Base-by-base conservation (phyloP, 2,329 filamentous ascomycete genomes). In the Penicillium sp. region DNA sequence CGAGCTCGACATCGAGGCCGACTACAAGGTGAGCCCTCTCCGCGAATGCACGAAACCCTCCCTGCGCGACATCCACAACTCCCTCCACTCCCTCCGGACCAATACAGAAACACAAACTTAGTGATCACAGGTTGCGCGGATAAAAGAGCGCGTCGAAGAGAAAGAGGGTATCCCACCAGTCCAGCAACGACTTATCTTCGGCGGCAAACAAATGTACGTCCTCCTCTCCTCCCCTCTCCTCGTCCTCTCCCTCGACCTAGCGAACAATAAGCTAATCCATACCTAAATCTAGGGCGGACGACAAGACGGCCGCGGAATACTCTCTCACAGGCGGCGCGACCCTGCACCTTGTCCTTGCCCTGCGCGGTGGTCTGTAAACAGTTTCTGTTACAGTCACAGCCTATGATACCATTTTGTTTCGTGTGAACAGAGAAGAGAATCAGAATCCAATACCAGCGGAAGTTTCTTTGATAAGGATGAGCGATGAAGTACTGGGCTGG, bases 131-230 rank as follows among this genome's bases (percentile, higher is more conserved):
- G 90, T 97, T 64, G 87, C 89, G 33, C 87, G 92, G 73, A 97
- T 99, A 82, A 99, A 99, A 82, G 94, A 97, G 78, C 92, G 93
- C 68, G 94, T 99, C 49, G 94, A 99, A 76, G 94, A 99, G 80
- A 97, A 97, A 78, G 94, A 97, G 72, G 94, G 94, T 51, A 99
- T 99, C 66, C 93, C 94, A 36, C 94, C 94, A 1, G 91, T 94
- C 15, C 94, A 99, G 77, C 94, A 99, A 77, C 87, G 94, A 52
- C 80, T 99, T 61, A 99, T 99, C 68, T 97, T 88, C 70, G 91
- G 93, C 47, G 94, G 94, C 68, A 99, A 99, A 80, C 94, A 99
- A 74, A 97, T 99, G 94, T 97, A 78, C 56, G 80, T 42, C 8
- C 17, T 43, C 12, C 7, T 13, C 37, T 4, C 21, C 36, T 23